Evolutionary conservation across 2,329 filamentous ascomycete species (phyloP), one percentile per base, ranked within the genome.

Genomic region (Fusarium praegraminearum): DNA sequence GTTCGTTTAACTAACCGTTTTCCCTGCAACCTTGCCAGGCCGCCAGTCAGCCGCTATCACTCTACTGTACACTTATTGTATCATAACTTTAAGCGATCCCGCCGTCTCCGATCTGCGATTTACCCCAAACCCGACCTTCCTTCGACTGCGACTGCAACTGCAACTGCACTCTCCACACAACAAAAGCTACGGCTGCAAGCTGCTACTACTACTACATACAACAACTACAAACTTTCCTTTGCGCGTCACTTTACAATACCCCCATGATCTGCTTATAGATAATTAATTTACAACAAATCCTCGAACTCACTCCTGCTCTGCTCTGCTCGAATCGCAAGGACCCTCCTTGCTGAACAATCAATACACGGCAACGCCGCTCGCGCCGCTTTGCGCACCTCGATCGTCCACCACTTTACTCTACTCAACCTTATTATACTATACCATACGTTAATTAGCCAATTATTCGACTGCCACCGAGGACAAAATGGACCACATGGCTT

Each of bases 401-500:
- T 33, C 45, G 60, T n/a, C 53, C 32, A 65, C 32, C 11, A 38
- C 35, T 51, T 40, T 47, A 36, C 44, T 44, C 40, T 50, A 22
- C 38, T 13, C 35, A 30, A 50, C 43, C 18, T 41, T 28, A 50
- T 10, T 20, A 16, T 24, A 40, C 32, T 41, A 10, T 51, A 41
- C 35, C 30, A 36, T 50, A 50, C 46, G 16, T n/a, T 52, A 41
- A 52, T 52, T 20, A 22, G 22, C 49, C 35, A 52, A 18, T 20
- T 15, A 22, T 22, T 52, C 24, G 24, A 36, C 33, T 44, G 28
- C 22, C 28, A 18, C 35, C 22, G 41, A 36, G n/a, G 47, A 49
- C 59, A 69, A 59, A 61, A 80, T 80, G 78, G 77, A 88, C 72
- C 85, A 83, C 67, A 83, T 88, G 75, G 81, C 81, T 76, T 90